These are phyloP conservation scores for Scedosporium dehoogii DNA, from an alignment of 2,329 filamentous ascomycete species.

Conservation along the genomic window DNA sequence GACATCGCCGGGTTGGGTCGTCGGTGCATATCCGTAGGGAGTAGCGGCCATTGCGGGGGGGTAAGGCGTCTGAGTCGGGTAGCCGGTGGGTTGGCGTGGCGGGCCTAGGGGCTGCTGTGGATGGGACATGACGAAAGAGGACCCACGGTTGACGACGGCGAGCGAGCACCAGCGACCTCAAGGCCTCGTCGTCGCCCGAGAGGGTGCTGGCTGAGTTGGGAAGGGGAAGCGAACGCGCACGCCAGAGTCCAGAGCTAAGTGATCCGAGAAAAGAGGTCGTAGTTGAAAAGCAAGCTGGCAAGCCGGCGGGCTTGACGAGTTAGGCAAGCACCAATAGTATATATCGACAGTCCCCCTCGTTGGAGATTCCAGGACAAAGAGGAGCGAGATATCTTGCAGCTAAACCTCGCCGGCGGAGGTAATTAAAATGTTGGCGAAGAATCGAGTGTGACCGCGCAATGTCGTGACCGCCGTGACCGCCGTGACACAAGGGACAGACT, in stretches of 20 bases:
- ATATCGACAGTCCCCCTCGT: no score
- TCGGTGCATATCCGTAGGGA: conserved; percentile 7
- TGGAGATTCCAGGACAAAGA: no score
- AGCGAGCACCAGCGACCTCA: not conserved
- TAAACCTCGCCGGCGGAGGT: no score
- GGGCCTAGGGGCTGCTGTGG: conserved; percentile 1
- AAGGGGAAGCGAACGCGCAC: not conserved
- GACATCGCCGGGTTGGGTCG: conserved; percentile 4
- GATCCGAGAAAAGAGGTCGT: not conserved
- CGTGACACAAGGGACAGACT: no score
- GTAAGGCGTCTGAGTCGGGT: conserved; percentile 7
- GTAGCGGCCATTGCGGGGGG: conserved; percentile 5
- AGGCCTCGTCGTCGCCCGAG: not conserved
- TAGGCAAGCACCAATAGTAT: no score
- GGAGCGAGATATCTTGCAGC: no score
- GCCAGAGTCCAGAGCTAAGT: not conserved
- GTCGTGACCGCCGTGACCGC: no score
- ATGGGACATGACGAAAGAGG: not conserved
- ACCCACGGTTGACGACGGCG: not conserved
- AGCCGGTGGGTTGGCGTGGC: conserved; percentile 6
- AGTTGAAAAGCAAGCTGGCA: not conserved
- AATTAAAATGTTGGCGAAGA: no score
- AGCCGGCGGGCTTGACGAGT: not conserved
- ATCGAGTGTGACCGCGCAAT: no score
- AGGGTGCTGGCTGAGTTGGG: not conserved